These are phyloP conservation scores for Neonectria hederae DNA, from an alignment of 2,329 filamentous ascomycete genomes.

Conservation along the genomic window DNA sequence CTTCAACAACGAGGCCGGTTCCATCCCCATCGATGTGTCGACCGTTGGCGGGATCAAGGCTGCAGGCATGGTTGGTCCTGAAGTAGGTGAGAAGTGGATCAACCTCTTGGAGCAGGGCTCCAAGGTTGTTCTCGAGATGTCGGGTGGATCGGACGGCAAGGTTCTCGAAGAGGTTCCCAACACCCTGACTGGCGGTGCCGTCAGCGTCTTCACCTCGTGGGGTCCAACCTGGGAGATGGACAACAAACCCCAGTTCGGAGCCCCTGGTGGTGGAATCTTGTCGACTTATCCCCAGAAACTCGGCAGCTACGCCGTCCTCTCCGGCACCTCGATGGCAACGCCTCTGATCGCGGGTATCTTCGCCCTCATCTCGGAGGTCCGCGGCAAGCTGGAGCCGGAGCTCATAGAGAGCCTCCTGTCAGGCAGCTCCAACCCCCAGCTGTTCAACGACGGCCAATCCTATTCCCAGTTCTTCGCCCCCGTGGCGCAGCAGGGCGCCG, in stretches of 20 bases:
- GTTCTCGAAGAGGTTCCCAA: slow-evolving; percentile 51
- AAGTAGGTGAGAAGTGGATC: slow-evolving; percentile 57
- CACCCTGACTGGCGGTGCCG: slow-evolving; percentile 58
- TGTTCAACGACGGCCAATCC: slow-evolving; percentile 56
- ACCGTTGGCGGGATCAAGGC: slow-evolving; percentile 47
- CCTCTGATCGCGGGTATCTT: slow-evolving; percentile 65
- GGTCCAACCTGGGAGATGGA: slow-evolving; percentile 69
- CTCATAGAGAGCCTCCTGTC: slow-evolving; percentile 60
- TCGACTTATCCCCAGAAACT: slow-evolving; percentile 62
- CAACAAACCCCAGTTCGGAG: slow-evolving; percentile 64
- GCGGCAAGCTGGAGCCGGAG: slow-evolving; percentile 61
- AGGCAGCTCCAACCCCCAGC: slow-evolving; percentile 58
- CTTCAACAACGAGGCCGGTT: slow-evolving; percentile 63
- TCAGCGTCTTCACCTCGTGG: slow-evolving; percentile 66
- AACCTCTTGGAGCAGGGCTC: slow-evolving; percentile 53
- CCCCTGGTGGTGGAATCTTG: slow-evolving; percentile 66
- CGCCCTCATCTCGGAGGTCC: slow-evolving; percentile 62
- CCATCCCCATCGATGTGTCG: slow-evolving; percentile 47
- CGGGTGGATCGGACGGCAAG: slow-evolving; percentile 49
- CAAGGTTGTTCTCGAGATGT: slow-evolving; percentile 56
- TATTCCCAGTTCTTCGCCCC: slow-evolving; percentile 58
- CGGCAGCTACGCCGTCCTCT: slow-evolving; percentile 62
- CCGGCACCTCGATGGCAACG: slow-evolving; percentile 69
- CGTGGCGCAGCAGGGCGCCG: slow-evolving; percentile 68
- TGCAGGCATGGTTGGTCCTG: slow-evolving; percentile 53